Base-by-base conservation (phyloP, 2,329 filamentous ascomycete species). In the Penicillium sp. region DNA sequence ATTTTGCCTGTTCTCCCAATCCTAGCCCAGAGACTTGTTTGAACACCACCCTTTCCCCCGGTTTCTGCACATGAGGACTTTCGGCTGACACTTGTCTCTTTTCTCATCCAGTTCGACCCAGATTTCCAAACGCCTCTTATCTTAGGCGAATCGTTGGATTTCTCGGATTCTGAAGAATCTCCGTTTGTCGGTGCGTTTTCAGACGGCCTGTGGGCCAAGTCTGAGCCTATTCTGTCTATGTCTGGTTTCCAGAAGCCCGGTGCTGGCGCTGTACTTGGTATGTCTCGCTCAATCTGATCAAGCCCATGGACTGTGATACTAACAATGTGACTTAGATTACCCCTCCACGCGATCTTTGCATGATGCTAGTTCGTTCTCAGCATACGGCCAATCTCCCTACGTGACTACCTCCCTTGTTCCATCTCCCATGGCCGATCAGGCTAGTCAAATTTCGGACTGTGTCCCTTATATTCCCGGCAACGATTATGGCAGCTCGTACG, bases 261-360 rank as follows among this genome's bases (percentile, higher is more conserved):
- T 75, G 82, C 87, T 77, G 83, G 88, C 75, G 89, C 88, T 75
- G 85, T 93, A 80, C 89, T 93, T 78, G 90, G 92, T 96, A 81
- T 80, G 91, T 88, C 59, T 23, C 16, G 14, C 35, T 39, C 16
- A n/a, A 39, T 39, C 35, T 53, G 51, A 33, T 37, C 35, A 11
- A 23, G 39, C 5, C 16, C 11, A 13, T 6, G 14, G 19, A 21
- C 9, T 21, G 19, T 58, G 48, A 65, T 66, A 54, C 59, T 59
- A 19, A 63, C 39, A 59, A 31, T 31, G 7, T 8, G 50, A 26
- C 49, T 27, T 58, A 75, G 74, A 76, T 63, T 76, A 72, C 63
- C 70, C 74, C 59, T 69, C 71, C 58, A 66, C 70, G 59, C 71
- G 70, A 55, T 71, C 72, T 62, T 58, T 76, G 61, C 71, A 75